Evolutionary conservation across 176 grass and related monocot species (phyloP).

Genomic region (Oryza longistaminata): DNA sequence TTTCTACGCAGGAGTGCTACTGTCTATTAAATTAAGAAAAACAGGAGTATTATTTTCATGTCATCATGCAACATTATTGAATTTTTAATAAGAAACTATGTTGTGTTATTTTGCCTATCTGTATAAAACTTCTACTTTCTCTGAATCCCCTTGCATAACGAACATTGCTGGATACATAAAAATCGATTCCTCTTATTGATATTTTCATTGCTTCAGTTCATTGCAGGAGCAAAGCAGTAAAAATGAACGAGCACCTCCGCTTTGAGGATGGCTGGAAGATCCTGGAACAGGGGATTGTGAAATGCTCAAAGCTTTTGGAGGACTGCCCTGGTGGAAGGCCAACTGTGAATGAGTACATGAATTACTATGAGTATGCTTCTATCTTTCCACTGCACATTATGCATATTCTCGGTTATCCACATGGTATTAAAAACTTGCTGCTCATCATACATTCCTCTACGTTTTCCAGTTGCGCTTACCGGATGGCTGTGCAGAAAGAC

Average conservation of each 20-base stretch:
- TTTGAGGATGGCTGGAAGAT: constrained; percentile 65
- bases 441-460: constrained; percentile 17
- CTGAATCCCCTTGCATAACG: background rate
- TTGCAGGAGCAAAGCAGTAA: constrained; percentile 13
- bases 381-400: background rate
- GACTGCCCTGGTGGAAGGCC: constrained; percentile 48
- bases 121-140: background rate
- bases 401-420: constrained; percentile 15
- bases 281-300: constrained; percentile 57
- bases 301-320: constrained; percentile 66
- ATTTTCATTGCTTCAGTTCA: constrained; percentile 14
- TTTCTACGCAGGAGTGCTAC: background rate
- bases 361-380: constrained; percentile 55
- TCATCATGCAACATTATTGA: background rate
- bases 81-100: background rate
- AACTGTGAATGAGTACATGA: constrained; percentile 54
- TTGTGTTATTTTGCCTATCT: background rate
- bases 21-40: constrained; percentile 8
- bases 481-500: constrained; percentile 51
- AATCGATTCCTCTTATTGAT: background rate
- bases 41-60: background rate
- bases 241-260: constrained; percentile 41
- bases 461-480: constrained; percentile 49
- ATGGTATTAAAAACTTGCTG: background rate
- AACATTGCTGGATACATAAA: background rate